Evolutionary conservation across 148 eudicot genomes (phyloP), one percentile per base, ranked within the genome.

Genomic region (Gaultheria prostrata): DNA sequence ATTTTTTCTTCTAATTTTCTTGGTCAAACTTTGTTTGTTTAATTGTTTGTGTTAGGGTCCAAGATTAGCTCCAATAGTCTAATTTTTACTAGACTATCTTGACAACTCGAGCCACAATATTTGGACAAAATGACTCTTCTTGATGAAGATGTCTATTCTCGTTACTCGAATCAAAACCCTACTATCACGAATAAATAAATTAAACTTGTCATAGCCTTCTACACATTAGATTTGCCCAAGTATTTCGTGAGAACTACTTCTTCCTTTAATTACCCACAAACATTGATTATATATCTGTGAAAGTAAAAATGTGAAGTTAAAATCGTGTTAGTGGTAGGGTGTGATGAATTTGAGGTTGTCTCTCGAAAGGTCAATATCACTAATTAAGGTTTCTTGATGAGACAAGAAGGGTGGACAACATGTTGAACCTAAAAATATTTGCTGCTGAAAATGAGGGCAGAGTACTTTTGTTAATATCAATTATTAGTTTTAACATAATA

Each of bases 291-390:
- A 33, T 32, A 45, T n/a, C n/a, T n/a, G n/a, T n/a, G n/a, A n/a
- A n/a, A n/a, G n/a, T n/a, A n/a, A n/a, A n/a, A n/a, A n/a, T 30
- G 13, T 70, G 75, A 32, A 15, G 20, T 32, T 71, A 0, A 30
- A 17, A 32, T 70, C 32, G 5, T 15, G 32, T 4, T 30, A 43
- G 18, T 28, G 39, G 73, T 72, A 72, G n/a, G 76, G 76, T 35
- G 15, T 39, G 76, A 72, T 72, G 76, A 6, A 6, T 71, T 35
- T 73, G 24, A 73, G 24, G 77, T 73, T 73, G 77, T 73, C 50
- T 39, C 45, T 15, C 4, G 4, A 28, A 3, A 73, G 21, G 50
- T 73, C 48, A 73, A 39, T 20, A 24, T 74, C 48, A 18, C 28
- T 11, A 74, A 33, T 71, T 71, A 61, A 71, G 46, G 46, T 71